Conservation (phyloP, 2,329 filamentous ascomycete genomes). For the Parasarocladium wereldwijsianum region DNA sequence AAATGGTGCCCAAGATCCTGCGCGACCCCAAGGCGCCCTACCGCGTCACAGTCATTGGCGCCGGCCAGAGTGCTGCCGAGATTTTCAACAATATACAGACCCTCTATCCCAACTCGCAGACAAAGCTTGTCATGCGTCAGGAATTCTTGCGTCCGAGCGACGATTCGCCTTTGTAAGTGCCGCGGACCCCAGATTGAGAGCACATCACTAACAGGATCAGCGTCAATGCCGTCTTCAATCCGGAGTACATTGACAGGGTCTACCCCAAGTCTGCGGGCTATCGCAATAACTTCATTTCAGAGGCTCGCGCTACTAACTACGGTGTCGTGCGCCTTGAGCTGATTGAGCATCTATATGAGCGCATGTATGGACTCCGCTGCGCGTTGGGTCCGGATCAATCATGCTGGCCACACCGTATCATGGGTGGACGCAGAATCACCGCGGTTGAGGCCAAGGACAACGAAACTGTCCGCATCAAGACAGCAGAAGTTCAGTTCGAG, state of each 20-base stretch:
- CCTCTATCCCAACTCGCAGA: slow-evolving; percentile 68
- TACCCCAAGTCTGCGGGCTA: slow-evolving; percentile 51
- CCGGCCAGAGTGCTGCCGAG: slow-evolving; percentile 86
- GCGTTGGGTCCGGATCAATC: slow-evolving; percentile 51
- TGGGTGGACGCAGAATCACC: slow-evolving; percentile 52
- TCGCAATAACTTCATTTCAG: slow-evolving; percentile 44
- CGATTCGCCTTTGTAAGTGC: slow-evolving; percentile 80
- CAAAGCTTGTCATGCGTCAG: slow-evolving; percentile 65
- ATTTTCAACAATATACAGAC: slow-evolving; percentile 82
- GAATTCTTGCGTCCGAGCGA: slow-evolving; percentile 81
- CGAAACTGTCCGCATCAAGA: slow-evolving; percentile 40
- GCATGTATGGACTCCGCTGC: slow-evolving; percentile 74
- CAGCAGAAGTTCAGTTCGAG: slow-evolving; percentile 28
- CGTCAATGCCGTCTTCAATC: slow-evolving; percentile 95
- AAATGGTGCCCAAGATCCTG: slow-evolving; percentile 45
- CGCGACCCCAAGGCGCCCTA: slow-evolving; percentile 41
- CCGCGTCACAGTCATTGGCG: slow-evolving; percentile 72
- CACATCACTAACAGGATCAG: slow-evolving; percentile 23
- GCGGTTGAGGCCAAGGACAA: slow-evolving; percentile 38
- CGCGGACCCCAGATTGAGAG: not conserved
- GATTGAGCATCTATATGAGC: slow-evolving; percentile 77
- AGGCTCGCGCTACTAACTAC: slow-evolving; percentile 82
- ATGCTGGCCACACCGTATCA: slow-evolving; percentile 70
- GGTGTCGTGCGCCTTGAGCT: slow-evolving; percentile 84
- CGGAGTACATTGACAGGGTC: slow-evolving; percentile 63